Percentiles rank a stretch among this genome's conserved stretches.
Evolutionary conservation across 2,329 filamentous ascomycete genomes (phyloP).

Genomic region (Colletotrichum melonis): DNA sequence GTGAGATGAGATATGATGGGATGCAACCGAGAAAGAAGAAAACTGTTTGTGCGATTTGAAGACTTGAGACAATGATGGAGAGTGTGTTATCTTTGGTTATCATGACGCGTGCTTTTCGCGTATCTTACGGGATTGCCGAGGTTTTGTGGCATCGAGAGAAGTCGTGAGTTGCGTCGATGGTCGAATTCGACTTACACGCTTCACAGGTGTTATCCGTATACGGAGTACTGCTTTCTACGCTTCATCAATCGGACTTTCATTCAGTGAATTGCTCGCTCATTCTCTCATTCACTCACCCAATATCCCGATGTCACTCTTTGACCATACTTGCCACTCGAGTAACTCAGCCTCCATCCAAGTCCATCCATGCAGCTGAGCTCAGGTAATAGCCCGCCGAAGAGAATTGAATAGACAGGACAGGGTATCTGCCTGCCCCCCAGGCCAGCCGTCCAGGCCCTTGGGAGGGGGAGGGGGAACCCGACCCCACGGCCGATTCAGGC

Average conservation of each 20-base stretch:
- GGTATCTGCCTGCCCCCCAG: not conserved
- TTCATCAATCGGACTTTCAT: too few species aligned
- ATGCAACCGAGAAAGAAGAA: not conserved
- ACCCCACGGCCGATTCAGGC: not conserved
- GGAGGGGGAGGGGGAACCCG: too few species aligned
- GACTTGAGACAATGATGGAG: not conserved
- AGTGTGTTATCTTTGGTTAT: not conserved
- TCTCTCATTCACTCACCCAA: too few species aligned
- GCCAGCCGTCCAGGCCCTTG: too few species aligned
- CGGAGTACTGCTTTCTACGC: too few species aligned
- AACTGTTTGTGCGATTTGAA: not conserved
- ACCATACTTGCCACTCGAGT: too few species aligned
- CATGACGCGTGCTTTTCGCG: not conserved
- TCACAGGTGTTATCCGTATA: not conserved
- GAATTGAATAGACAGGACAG: not conserved
- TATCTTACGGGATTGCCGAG: not conserved
- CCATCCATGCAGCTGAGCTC: too few species aligned
- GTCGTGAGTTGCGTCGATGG: not conserved
- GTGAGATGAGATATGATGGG: not conserved
- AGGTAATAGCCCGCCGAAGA: too few species aligned
- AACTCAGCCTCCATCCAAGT: too few species aligned
- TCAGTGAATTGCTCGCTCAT: too few species aligned
- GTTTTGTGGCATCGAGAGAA: not conserved
- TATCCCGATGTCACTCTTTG: too few species aligned
- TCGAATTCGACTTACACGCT: not conserved